phyloP scores from a whole-genome alignment of 176 grass and related monocot species.

The Oropetium thomaeum region DNA sequence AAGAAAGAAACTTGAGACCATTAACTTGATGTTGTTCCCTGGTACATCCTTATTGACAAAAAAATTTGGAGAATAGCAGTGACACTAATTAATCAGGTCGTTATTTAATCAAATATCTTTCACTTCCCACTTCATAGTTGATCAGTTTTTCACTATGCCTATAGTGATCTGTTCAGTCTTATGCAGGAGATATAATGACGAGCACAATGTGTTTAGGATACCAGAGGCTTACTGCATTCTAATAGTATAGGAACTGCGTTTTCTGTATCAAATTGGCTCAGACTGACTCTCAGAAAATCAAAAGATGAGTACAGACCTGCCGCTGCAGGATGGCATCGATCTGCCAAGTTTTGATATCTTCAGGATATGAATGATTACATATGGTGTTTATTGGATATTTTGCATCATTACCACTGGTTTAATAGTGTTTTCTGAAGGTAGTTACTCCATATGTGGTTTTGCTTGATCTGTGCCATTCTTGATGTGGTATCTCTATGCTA shows the following conservation, averaged over 20 bases:
- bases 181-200: not conserved
- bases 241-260: no score
- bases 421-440: not conserved
- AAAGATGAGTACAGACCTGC: conserved; percentile 37
- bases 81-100: conserved; percentile 14
- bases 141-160: not conserved
- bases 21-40: conserved; percentile 95
- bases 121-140: not conserved
- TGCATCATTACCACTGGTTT: no score
- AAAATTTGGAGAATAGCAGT: conserved; percentile 49
- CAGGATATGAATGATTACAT: not conserved
- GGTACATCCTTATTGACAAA: conserved; percentile 76
- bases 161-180: not conserved
- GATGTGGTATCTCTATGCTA: not conserved
- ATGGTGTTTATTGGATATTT: not conserved
- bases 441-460: not conserved
- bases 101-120: not conserved
- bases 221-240: conserved; percentile 18
- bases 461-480: not conserved
- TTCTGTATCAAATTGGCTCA: conserved; percentile 19
- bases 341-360: conserved; percentile 33
- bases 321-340: not conserved
- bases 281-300: conserved; percentile 14
- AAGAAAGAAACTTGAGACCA: conserved; percentile 53
- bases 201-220: not conserved